phyloP scores from a whole-genome alignment of 306 rosid genomes.

The Lathyrus tuberosus region DNA sequence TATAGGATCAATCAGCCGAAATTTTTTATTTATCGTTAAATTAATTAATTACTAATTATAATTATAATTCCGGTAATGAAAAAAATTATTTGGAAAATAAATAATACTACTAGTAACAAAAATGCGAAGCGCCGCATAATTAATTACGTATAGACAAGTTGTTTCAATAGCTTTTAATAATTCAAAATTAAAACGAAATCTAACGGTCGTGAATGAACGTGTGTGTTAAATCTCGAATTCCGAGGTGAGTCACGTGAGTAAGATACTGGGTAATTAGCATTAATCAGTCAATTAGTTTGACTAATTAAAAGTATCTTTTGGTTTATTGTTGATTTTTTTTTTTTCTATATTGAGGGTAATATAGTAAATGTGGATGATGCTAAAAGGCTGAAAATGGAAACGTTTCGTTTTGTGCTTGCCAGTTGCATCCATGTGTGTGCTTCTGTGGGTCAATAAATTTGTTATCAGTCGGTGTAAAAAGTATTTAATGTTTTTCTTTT shows the following conservation, averaged over 20 bases:
- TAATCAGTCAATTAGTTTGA: constrained; percentile 60
- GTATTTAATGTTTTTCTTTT: too few species aligned
- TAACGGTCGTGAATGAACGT: constrained; percentile 39
- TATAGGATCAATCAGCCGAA: constrained; percentile 72
- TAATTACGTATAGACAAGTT: constrained; percentile 46
- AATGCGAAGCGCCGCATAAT: constrained; percentile 48
- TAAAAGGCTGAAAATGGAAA: not conserved
- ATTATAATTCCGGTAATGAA: too few species aligned
- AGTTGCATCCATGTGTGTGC: not conserved
- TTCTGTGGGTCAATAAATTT: too few species aligned
- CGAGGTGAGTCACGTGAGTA: constrained; percentile 73
- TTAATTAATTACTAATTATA: too few species aligned
- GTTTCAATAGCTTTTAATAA: constrained; percentile 7
- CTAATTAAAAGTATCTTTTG: constrained; percentile 36
- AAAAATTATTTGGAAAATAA: too few species aligned
- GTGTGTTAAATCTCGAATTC: constrained; percentile 39
- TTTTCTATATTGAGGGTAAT: not conserved
- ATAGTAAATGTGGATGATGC: not conserved
- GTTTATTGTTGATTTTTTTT: not conserved
- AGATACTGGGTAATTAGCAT: constrained; percentile 51
- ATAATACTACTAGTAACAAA: too few species aligned
- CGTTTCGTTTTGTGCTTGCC: constrained; percentile 21
- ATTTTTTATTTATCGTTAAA: constrained; percentile 9
- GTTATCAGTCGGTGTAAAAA: too few species aligned
- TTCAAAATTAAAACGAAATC: constrained; percentile 5